phyloP scores from a whole-genome alignment of 495 filamentous ascomycete genomes.

The Bryoglossum gracile region DNA sequence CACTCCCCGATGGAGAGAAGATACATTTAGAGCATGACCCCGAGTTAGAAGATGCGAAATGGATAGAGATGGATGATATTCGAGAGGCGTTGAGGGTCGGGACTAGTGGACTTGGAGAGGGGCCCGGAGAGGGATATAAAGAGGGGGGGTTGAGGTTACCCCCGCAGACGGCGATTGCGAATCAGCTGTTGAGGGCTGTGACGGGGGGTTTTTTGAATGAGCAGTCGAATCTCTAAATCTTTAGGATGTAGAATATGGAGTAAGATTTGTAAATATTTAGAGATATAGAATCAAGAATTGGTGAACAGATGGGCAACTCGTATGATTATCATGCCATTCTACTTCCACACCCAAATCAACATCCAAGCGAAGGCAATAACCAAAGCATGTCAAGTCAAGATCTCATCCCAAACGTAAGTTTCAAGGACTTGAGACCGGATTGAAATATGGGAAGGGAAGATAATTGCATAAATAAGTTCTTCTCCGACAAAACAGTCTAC shows the following conservation, averaged over 20 bases:
- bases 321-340: too few relatives aligned
- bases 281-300: too few relatives aligned
- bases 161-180: slow-evolving; percentile 71
- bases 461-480: slow-evolving; percentile 34
- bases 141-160: slow-evolving; percentile 66
- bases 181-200: slow-evolving; percentile 58
- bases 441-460: too few relatives aligned
- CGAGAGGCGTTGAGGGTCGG: slow-evolving; percentile 53
- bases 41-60: slow-evolving; percentile 83
- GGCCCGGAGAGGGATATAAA: slow-evolving; percentile 56
- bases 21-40: slow-evolving; percentile 82
- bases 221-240: slow-evolving; percentile 19
- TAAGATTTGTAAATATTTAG: slow-evolving; percentile 4
- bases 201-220: slow-evolving; percentile 22
- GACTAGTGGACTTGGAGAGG: slow-evolving; percentile 59
- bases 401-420: too few relatives aligned
- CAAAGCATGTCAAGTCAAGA: too few relatives aligned
- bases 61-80: slow-evolving; percentile 70
- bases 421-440: too few relatives aligned
- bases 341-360: too few relatives aligned
- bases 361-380: too few relatives aligned
- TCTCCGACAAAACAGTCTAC: slow-evolving; percentile 33
- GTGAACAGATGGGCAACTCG: too few relatives aligned
- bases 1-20: slow-evolving; percentile 67
- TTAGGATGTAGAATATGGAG: too few relatives aligned